Base-by-base conservation (phyloP, 768 basidiomycete genomes). In the Suillus subaureus region DNA sequence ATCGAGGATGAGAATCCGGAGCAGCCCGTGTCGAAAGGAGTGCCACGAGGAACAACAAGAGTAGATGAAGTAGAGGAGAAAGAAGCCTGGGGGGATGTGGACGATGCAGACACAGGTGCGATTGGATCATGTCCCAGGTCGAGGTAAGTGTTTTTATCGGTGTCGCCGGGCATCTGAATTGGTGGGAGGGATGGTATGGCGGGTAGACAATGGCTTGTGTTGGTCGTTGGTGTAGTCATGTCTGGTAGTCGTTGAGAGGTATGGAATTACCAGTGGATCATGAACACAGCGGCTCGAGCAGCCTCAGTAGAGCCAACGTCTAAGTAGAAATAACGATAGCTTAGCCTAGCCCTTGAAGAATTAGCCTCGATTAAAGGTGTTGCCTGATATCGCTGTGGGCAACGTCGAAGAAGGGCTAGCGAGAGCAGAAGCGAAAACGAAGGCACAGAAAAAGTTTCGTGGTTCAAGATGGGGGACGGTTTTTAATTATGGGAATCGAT, bases 61-160 rank as follows among this genome's bases (percentile, higher is more conserved):
- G 83, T 82, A 43, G 80, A 79, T 63, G 76, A 73, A 6, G 82
- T 79, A 51, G 85, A 80, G n/a, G 81, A 75, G 58, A 81, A 80
- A 13, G 81, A 78, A 65, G 82, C 80, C 69, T 77, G 74, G 23
- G 72, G 69, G 45, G 79, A 72, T 66, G 78, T 76, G 45, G 83
- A 80, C 42, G 79, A 65, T 63, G 72, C 65, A 63, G 71, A 69
- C 28, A n/a, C 67, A 61, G 67, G 66, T 43, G 62, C 70, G 62
- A 66, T 61, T 64, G 68, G 70, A 67, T 67, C 63, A 69, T 61
- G 62, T 64, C 40, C 42, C 43, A 35, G 37, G 61, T 35, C 43
- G 35, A 55, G 52, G 42, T 28, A 66, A 62, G 61, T 28, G 31
- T 31, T 45, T 49, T 67, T 43, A 67, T 76, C 73, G 62, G 23